Conservation (phyloP, 345 rosid species). For the Citrus maxima region DNA sequence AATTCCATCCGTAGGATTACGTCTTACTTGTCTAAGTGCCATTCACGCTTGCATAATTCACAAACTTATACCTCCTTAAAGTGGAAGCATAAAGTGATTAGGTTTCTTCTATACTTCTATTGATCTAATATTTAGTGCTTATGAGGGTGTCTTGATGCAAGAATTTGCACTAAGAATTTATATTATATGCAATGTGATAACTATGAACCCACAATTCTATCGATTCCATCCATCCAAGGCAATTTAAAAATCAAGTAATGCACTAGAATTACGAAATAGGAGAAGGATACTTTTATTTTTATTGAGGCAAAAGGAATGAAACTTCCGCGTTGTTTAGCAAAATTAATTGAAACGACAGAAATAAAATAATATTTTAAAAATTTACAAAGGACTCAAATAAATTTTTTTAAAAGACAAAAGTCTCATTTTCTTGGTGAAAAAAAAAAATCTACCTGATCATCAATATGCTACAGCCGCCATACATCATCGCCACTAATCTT, state of each 20-base stretch:
- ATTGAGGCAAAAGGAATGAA: too few species aligned
- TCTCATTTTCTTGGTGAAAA: neutral
- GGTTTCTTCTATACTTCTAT: neutral
- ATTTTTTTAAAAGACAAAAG: too few species aligned
- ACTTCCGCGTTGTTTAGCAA: too few species aligned
- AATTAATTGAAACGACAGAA: too few species aligned
- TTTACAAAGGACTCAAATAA: too few species aligned
- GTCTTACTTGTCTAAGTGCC: neutral
- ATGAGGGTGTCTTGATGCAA: neutral
- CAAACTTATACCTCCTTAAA: neutral
- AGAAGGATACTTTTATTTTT: neutral
- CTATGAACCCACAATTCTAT: slow-evolving; percentile 18
- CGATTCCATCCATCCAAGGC: neutral
- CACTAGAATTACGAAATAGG: neutral
- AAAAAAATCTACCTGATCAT: slow-evolving; percentile 2
- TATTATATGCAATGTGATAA: slow-evolving; percentile 13
- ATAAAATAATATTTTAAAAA: too few species aligned
- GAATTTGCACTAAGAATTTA: slow-evolving; percentile 10
- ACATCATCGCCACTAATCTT: slow-evolving; percentile 40
- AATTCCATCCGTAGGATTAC: neutral
- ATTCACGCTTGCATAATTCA: neutral
- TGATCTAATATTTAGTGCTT: neutral
- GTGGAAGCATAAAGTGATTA: neutral
- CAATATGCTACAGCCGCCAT: slow-evolving; percentile 30
- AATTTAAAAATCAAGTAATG: slow-evolving; percentile 5